Evolutionary conservation across 108 stramenopile species (phyloP).

Genomic region (Epithemia pelagica): DNA sequence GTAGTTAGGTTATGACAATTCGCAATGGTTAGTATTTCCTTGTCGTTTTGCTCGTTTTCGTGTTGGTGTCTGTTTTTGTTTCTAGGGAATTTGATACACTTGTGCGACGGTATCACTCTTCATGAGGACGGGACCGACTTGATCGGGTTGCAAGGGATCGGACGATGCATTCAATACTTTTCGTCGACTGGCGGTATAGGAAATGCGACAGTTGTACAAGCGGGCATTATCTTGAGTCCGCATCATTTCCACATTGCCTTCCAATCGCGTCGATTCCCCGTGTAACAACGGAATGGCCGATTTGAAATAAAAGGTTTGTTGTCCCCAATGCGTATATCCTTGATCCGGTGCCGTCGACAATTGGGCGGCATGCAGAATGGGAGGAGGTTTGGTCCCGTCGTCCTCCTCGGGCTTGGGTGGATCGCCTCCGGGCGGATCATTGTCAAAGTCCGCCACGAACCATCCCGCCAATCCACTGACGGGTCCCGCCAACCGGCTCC

Average conservation of each 20-base stretch:
- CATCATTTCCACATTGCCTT: constrained; percentile 76
- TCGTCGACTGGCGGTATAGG: constrained; percentile 39
- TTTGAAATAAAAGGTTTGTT: constrained; percentile 88
- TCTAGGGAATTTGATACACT: constrained; percentile 79
- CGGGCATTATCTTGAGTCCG: constrained; percentile 83
- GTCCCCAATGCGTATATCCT: constrained; percentile 99
- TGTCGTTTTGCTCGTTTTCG: too few species aligned
- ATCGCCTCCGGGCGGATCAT: constrained; percentile 53
- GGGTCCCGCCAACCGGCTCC: constrained; percentile 38
- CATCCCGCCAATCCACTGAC: constrained; percentile 95
- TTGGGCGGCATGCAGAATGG: constrained; percentile 61
- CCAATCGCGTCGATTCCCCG: constrained; percentile 65
- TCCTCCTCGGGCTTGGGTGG: constrained; percentile 38
- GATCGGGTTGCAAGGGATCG: constrained; percentile 11
- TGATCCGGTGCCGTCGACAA: constrained; percentile 90
- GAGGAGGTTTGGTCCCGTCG: not conserved
- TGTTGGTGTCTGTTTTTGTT: too few species aligned
- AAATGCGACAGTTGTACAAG: constrained; percentile 81
- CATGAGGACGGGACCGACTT: constrained; percentile 44
- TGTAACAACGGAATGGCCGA: constrained; percentile 62
- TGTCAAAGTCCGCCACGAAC: constrained; percentile 94
- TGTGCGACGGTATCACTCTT: constrained; percentile 56
- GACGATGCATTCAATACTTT: constrained; percentile 19
- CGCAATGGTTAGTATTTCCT: too few species aligned
- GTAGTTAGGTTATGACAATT: too few species aligned